Conservation (phyloP, 371 early-diverging fungal genomes). For the Mucor irregularis region DNA sequence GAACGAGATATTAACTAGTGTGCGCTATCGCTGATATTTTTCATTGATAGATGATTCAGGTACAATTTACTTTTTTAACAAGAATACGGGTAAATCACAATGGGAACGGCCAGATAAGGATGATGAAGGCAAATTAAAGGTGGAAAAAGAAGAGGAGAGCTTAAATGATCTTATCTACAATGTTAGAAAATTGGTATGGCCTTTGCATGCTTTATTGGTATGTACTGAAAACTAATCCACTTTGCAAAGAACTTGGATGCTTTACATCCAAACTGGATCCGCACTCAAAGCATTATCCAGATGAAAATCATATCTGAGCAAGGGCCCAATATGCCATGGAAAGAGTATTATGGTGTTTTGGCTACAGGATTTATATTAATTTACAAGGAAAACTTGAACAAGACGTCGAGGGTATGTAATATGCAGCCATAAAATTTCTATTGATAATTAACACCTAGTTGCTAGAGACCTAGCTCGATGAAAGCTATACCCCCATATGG, state of each 20-base stretch:
- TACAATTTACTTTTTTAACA: slow-evolving; percentile 53
- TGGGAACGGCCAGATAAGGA: slow-evolving; percentile 34
- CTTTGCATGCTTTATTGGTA: too few species aligned
- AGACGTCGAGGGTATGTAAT: slow-evolving; percentile 28
- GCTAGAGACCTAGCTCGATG: slow-evolving; percentile 9
- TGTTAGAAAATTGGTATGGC: slow-evolving; percentile 7
- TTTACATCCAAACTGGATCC: slow-evolving; percentile 32
- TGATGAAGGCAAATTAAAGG: not conserved
- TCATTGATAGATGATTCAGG: slow-evolving; percentile 39
- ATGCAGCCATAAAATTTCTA: slow-evolving; percentile 20
- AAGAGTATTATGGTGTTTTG: slow-evolving; percentile 38
- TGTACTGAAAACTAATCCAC: too few species aligned
- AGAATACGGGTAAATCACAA: slow-evolving; percentile 47
- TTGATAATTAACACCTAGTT: not conserved
- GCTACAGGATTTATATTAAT: slow-evolving; percentile 38
- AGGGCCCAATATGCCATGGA: slow-evolving; percentile 39
- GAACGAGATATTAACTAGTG: not conserved
- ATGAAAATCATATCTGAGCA: slow-evolving; percentile 38
- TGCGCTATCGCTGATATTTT: not conserved
- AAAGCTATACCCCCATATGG: slow-evolving; percentile 33
- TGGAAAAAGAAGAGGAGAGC: not conserved
- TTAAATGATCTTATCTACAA: not conserved
- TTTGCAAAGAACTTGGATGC: slow-evolving; percentile 35
- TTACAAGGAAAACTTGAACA: slow-evolving; percentile 31
- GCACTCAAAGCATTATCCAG: slow-evolving; percentile 36